Conservation (phyloP, 2,329 filamentous ascomycete genomes). For the Neonectria neomacrospora region DNA sequence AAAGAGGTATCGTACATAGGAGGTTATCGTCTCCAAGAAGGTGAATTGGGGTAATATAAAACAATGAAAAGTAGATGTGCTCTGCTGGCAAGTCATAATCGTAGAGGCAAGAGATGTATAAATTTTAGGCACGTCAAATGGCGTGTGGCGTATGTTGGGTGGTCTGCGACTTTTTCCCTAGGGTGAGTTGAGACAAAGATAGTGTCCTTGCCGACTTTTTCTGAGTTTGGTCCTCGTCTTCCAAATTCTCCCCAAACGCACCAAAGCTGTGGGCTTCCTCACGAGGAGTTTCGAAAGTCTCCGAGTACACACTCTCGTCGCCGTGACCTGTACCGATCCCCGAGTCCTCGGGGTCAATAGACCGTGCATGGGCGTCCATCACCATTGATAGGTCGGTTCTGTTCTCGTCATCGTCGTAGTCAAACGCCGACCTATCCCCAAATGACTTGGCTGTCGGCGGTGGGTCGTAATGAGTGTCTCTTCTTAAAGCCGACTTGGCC, state of each 20-base stretch:
- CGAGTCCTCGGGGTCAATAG: constrained; percentile 50
- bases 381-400: constrained; percentile 34
- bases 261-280: constrained; percentile 58
- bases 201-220: constrained; percentile 71
- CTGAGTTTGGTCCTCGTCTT: constrained; percentile 52
- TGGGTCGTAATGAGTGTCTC: constrained; percentile 42
- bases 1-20: constrained; percentile 23
- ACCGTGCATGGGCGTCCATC: constrained; percentile 31
- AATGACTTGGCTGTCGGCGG: constrained; percentile 51
- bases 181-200: constrained; percentile 70
- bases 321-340: constrained; percentile 50
- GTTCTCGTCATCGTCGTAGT: constrained; percentile 55
- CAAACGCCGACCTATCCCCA: constrained; percentile 54
- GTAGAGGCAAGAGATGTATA: constrained; percentile 2
- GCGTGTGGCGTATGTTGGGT: constrained; percentile 41
- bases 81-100: constrained; percentile 18
- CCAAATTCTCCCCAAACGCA: constrained; percentile 56
- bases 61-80: constrained; percentile 3
- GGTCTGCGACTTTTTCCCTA: constrained; percentile 45
- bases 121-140: constrained; percentile 32
- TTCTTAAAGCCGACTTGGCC: constrained; percentile 49
- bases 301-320: constrained; percentile 58
- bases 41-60: background rate
- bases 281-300: constrained; percentile 63
- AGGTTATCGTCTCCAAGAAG: constrained; percentile 4